Evolutionary conservation across 495 filamentous ascomycete species (phyloP), one percentile per base, ranked within the genome.

Genomic region (Articulospora tetracladia): DNA sequence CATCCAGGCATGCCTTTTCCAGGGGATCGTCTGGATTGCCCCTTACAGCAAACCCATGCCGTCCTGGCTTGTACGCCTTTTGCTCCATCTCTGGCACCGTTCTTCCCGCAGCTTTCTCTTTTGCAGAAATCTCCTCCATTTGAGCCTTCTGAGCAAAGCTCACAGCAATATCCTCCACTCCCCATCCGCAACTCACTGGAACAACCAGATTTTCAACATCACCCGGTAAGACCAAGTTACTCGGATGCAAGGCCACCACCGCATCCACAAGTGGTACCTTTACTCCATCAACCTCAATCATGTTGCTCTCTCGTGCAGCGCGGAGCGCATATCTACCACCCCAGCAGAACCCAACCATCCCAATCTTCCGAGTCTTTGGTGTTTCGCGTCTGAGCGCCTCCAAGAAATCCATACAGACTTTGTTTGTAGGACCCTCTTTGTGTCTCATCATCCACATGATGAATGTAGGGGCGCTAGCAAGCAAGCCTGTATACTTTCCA

Each of bases 281-380:
- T 23, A 64, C 60, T 4, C 73, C 74, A 39, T 73, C 72, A 24
- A 77, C 56, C 19, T 71, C 58, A 51, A 73, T 69, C 58, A 65
- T 67, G 49, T 72, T 73, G 19, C 57, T 55, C 52, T 69, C 69
- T 30, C 63, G 53, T 36, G 62, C 69, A 0, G 68, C 66, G 23
- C 68, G 61, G 6, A 81, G 58, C 0, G 75, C 67, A 61, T 83
- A 75, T 53, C 77, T 76, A 3, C 82, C 84, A 36, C 84, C 84
- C 84, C 82, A 86, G 69, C 83, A 85, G 64, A 82, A 86, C 0
- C 84, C 83, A 0, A 79, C 77, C 0, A 72, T 74, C 34, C 76
- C 79, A 50, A 86, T 53, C 47, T 69, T 71, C 20, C 63, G 67
- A 53, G 20, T 66, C 59, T 25, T 74, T 68, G 59, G 55, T 27